phyloP scores from a whole-genome alignment of 2,329 filamentous ascomycete species.

The Fusarium pilosicola region DNA sequence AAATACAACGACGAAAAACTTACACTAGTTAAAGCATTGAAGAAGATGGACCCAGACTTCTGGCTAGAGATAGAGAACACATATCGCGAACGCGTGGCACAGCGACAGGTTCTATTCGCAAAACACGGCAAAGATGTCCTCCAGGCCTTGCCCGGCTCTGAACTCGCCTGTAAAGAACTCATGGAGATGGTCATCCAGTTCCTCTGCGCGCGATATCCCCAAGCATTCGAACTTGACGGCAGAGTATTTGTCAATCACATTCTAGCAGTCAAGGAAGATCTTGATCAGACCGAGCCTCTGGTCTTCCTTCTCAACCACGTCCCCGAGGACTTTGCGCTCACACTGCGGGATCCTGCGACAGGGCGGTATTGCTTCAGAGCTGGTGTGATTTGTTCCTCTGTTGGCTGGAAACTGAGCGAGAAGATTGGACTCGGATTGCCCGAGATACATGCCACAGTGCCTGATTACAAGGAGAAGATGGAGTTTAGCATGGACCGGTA shows the following conservation, averaged over 20 bases:
- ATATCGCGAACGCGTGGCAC: conserved; percentile 73
- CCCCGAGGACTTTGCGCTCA: conserved; percentile 85
- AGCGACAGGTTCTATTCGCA: conserved; percentile 72
- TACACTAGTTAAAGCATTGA: conserved; percentile 65
- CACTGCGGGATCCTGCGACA: conserved; percentile 74
- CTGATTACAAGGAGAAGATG: conserved; percentile 90
- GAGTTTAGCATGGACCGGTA: conserved; percentile 86
- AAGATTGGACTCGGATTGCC: conserved; percentile 78
- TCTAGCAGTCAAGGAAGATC: conserved; percentile 68
- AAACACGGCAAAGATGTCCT: conserved; percentile 73
- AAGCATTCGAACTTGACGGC: conserved; percentile 73
- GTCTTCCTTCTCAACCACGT: conserved; percentile 79
- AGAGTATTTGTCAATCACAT: conserved; percentile 75
- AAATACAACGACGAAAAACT: conserved; percentile 44
- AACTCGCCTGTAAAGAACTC: conserved; percentile 83
- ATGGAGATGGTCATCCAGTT: conserved; percentile 91
- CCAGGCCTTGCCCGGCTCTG: conserved; percentile 75
- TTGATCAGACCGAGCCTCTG: conserved; percentile 72
- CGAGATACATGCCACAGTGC: conserved; percentile 78
- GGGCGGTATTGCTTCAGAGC: conserved; percentile 80
- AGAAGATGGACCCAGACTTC: conserved; percentile 82
- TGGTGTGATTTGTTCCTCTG: conserved; percentile 79
- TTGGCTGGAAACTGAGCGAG: conserved; percentile 81
- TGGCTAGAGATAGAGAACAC: conserved; percentile 88
- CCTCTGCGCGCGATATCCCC: conserved; percentile 79